phyloP scores from a whole-genome alignment of 2,329 filamentous ascomycete species.

The Botryotinia narcissicola region DNA sequence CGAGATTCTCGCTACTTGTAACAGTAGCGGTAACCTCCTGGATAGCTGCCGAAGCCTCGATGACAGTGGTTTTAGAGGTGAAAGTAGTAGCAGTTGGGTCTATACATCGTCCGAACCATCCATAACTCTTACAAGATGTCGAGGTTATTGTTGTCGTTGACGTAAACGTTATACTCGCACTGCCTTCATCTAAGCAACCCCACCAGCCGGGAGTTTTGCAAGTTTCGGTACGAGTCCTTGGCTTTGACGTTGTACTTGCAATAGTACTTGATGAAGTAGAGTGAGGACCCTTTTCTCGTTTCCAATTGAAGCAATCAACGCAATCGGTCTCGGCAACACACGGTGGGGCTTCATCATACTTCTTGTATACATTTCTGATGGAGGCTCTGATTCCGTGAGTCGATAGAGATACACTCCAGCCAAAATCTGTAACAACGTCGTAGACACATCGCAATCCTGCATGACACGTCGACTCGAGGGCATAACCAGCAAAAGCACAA shows the following conservation, averaged over 20 bases:
- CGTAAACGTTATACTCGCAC: conserved; percentile 37
- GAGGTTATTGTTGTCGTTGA: conserved; percentile 24
- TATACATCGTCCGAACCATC: conserved; percentile 21
- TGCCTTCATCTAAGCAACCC: conserved; percentile 43
- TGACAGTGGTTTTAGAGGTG: conserved; percentile 18
- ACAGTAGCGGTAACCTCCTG: not conserved
- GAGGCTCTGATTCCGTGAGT: conserved; percentile 85
- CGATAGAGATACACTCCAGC: conserved; percentile 85
- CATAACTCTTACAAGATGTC: conserved; percentile 25
- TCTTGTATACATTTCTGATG: conserved; percentile 77
- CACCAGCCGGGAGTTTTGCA: conserved; percentile 88
- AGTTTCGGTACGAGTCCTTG: conserved; percentile 70
- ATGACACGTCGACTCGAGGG: conserved; percentile 84
- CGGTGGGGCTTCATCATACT: conserved; percentile 74
- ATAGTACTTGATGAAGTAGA: conserved; percentile 64
- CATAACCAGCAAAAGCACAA: conserved; percentile 84
- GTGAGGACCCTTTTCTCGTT: conserved; percentile 88
- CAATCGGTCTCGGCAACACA: conserved; percentile 75
- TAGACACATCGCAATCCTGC: conserved; percentile 83
- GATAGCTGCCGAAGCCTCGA: conserved; percentile 13
- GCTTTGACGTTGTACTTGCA: conserved; percentile 52
- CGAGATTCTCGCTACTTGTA: not conserved
- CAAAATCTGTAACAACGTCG: conserved; percentile 83
- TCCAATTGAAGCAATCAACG: conserved; percentile 85
- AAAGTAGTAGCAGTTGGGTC: not conserved